Evolutionary conservation across 2,329 filamentous ascomycete species (phyloP), one percentile per base, ranked within the genome.

Genomic region (Dactylonectria macrodidyma): DNA sequence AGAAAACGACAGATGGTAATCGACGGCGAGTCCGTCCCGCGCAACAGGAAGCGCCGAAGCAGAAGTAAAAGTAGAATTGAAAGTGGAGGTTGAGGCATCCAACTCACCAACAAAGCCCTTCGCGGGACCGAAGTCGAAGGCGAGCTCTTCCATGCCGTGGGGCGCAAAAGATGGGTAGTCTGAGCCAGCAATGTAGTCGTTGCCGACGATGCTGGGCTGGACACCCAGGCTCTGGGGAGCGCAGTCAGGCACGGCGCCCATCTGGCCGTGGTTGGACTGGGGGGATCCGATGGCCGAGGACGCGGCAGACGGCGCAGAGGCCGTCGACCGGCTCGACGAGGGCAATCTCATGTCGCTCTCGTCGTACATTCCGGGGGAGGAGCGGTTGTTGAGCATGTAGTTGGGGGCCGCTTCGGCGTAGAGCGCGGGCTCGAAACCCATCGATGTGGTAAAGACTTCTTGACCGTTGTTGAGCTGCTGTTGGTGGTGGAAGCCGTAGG

Each of bases 211-310:
- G 76, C 85, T 83, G 36, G 91, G 91, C 71, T 87, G 89, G 62
- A 92, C 84, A 58, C 86, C 88, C 41, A 92, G 82, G 60, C 86
- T 86, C 59, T 78, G 76, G 22, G 84, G 80, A 71, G 85, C 80
- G 88, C 90, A 93, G 67, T 90, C 88, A 52, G 89, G 84, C 58
- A 89, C 85, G 74, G 84, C 83, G 68, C 88, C 88, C 70, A 87
- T 80, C 72, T 88, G 88, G 63, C 87, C 86, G 75, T 88, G 86
- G 70, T 88, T 86, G 2, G 90, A 91, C 74, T 90, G 88, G 30
- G 91, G 91, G 24, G 91, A 93, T 64, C 90, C 90, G 69, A 91
- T 87, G 61, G 88, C 89, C 9, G 91, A 93, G 1, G 91, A 92
- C 7, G 90, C 84, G 5, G 89, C 89, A 59, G 91, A 93, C 59